Percentiles rank a stretch among this genome's conserved stretches.
phyloP scores from a whole-genome alignment of 179 eudicot genomes.

The Nepenthes alata region DNA sequence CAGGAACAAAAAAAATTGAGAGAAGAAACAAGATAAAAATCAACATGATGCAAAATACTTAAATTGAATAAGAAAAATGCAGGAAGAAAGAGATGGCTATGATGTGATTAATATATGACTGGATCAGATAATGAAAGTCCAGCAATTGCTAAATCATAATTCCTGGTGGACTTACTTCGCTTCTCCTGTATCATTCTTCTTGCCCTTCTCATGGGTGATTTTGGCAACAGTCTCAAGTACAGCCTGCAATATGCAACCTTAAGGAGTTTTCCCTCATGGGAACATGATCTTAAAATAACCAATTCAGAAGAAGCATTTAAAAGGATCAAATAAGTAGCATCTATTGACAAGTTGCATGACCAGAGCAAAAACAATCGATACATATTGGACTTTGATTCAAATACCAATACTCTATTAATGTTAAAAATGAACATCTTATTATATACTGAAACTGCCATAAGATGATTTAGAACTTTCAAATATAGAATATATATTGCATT shows the following conservation, averaged over 20 bases:
- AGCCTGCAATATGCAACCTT: conserved; percentile 43
- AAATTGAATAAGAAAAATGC: conserved; percentile 4
- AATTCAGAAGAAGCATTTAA: background rate
- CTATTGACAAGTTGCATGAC: too few species aligned
- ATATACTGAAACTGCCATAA: too few species aligned
- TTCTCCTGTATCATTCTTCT: conserved; percentile 77
- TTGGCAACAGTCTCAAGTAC: conserved; percentile 85
- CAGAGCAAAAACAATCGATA: too few species aligned
- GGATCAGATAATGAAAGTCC: conserved; percentile 6
- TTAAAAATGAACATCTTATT: too few species aligned
- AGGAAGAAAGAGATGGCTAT: background rate
- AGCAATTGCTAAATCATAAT: conserved; percentile 9
- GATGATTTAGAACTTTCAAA: too few species aligned
- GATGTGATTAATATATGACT: background rate
- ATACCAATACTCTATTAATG: too few species aligned
- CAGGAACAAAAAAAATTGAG: conserved; percentile 1
- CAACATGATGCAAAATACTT: background rate
- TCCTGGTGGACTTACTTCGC: conserved; percentile 42
- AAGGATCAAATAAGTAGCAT: too few species aligned
- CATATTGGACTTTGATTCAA: too few species aligned
- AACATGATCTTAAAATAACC: background rate
- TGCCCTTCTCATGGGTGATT: conserved; percentile 73
- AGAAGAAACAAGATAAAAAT: conserved; percentile 1
- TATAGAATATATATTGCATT: too few species aligned
- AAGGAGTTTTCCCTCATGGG: conserved; percentile 6